Conservation (phyloP, 192 early-diverging fungal species). For the Spizellomyces punctatus region DNA sequence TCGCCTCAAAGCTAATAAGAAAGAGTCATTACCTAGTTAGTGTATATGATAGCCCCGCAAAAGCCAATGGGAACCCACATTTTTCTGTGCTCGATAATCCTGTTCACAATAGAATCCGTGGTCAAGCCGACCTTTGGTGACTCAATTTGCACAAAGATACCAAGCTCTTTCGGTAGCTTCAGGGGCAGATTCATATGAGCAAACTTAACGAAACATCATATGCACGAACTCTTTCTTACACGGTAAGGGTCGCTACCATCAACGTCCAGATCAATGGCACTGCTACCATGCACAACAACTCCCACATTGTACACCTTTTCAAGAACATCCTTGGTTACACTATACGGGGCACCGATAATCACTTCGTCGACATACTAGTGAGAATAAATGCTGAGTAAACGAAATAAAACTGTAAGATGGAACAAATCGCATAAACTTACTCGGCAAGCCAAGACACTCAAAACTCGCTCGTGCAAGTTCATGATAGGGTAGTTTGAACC, state of each 20-base stretch:
- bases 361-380: constrained; percentile 89
- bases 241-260: constrained; percentile 83
- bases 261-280: constrained; percentile 63
- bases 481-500: constrained; percentile 90
- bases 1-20: constrained; percentile 39
- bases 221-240: constrained; percentile 31
- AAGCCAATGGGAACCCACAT: constrained; percentile 52
- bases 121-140: constrained; percentile 77
- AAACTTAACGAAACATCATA: not conserved
- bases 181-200: not conserved
- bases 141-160: constrained; percentile 80
- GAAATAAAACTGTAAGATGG: not conserved
- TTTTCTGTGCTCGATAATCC: constrained; percentile 86
- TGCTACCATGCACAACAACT: constrained; percentile 78
- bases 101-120: constrained; percentile 82
- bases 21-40: not conserved
- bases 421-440: constrained; percentile 46
- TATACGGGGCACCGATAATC: constrained; percentile 89
- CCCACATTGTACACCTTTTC: constrained; percentile 84
- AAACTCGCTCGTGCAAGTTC: constrained; percentile 92
- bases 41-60: not conserved
- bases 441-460: constrained; percentile 91
- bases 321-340: constrained; percentile 83
- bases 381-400: not conserved
- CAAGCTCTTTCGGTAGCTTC: constrained; percentile 74